Base-by-base conservation (phyloP, 2,329 filamentous ascomycete species). In the Aspergillus sp. region DNA sequence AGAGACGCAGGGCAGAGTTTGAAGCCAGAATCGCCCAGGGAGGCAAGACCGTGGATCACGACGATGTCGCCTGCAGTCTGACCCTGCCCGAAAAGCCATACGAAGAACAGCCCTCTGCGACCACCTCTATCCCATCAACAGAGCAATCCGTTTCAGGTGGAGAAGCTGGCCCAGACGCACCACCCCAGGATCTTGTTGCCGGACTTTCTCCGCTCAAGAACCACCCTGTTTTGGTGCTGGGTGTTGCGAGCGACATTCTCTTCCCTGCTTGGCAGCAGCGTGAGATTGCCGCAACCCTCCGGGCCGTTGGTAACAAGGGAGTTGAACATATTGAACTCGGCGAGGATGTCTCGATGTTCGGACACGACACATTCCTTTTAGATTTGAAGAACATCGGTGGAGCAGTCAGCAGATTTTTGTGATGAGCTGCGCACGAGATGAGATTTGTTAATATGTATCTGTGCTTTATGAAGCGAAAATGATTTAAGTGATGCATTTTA, bases 261-360 rank as follows among this genome's bases (percentile, higher is more conserved):
- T 98, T 98, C 69, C 93, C 93, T 0, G 90, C 93, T 0, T 98
- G 93, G 91, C 93, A 98, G 71, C 93, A 98, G 72, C 81, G 88
- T 42, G 93, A 98, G 67, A 84, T 98, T 49, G 91, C 90, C 4
- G 84, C 91, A 59, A 86, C 91, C 3, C 72, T 98, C 51, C 80
- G 82, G 47, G 77, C 79, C 30, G 79, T 79, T 0, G 93, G 93
- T 1, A 97, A 95, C 60, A 76, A 80, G 48, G 81, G 79, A 29
- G 90, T 98, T 1, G 85, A 83, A 36, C 90, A 98, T 66, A 79
- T 93, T 10, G 93, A 98, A 71, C 72, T 98, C 39, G 93, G 90
- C 30, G 89, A 97, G 70, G 90, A 97, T 69, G 81, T 93, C 67
- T 95, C 90, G 58, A 70, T 95, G 57, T 98, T 98, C 64, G 93